Evolutionary conservation across 768 basidiomycete species (phyloP), one percentile per base, ranked within the genome.

Genomic region (Leccinum broughii): DNA sequence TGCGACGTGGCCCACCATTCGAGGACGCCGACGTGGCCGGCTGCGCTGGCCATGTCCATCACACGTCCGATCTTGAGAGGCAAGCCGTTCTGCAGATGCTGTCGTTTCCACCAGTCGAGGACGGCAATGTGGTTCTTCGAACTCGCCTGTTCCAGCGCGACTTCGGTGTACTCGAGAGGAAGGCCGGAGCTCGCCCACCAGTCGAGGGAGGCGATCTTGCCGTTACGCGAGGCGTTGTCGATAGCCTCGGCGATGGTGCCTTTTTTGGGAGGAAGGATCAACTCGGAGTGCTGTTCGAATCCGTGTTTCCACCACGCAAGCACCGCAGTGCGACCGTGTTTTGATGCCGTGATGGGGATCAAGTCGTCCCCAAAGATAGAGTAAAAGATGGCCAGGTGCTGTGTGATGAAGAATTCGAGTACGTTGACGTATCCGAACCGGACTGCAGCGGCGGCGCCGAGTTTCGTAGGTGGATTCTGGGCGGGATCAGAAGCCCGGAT

Each of bases 1-100:
- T 87, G 85, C 1, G 90, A 90, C 3, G 83, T 80, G 3, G 87
- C 85, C 92, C 92, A 94, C 92, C 92, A 94, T 70, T 90, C 89
- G 39, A 94, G 82, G 3, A 85, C 87, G 20, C 83, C 79, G 41
- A 90, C 85, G 65, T 90, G 83, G 1, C 90, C 90, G 7, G 89
- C 87, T 17, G 83, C 88, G 68, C 87, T 88, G 13, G 93, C 92
- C 80, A 86, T 85, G 69, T 94, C 92, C 84, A 94, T 89, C 22
- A 87, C 89, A 41, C 90, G 86, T 3, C 92, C 92, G 24, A 93
- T 85, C 72, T 92, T 92, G 65, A 94, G 83, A 11, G 84, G 82
- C 34, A 92, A 75, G 4, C 78, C 77, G 3, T 72, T 72, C 50
- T 72, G 72, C 34, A 72, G 71, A 64, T 84, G 76, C 60, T 87